Evolutionary conservation across 2,329 filamentous ascomycete species (phyloP).

Genomic region (Pseudogymnoascus sp.): DNA sequence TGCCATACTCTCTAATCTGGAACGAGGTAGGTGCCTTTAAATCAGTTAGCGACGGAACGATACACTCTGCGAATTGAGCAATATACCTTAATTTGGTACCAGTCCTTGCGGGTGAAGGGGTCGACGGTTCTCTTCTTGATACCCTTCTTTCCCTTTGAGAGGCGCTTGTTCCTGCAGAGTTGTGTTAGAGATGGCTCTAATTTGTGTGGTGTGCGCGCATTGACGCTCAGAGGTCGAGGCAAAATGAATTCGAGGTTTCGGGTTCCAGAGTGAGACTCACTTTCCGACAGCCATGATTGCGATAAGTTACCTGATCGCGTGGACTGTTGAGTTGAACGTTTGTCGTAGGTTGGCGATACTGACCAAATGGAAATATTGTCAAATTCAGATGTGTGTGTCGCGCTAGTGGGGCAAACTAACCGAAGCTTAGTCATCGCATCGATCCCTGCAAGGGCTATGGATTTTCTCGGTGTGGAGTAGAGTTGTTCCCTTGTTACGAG

Average conservation of each 20-base stretch:
- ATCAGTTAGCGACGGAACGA: constrained; percentile 22
- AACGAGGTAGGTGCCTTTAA: constrained; percentile 84
- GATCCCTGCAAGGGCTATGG: constrained; percentile 1
- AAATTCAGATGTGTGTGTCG: constrained; percentile 11
- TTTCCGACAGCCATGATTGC: constrained; percentile 79
- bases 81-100: constrained; percentile 90
- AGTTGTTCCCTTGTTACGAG: background rate
- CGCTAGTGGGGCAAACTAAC: constrained; percentile 10
- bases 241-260: constrained; percentile 13
- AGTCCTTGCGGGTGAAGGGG: constrained; percentile 98
- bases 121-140: constrained; percentile 99
- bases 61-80: background rate
- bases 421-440: constrained; percentile 8
- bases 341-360: constrained; percentile 14
- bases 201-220: background rate
- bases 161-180: constrained; percentile 84
- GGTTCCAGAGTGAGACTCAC: constrained; percentile 36
- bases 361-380: constrained; percentile 10
- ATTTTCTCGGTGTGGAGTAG: background rate
- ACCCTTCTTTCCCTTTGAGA: constrained; percentile 99
- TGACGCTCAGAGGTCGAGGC: constrained; percentile 13
- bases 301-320: constrained; percentile 35
- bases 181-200: constrained; percentile 23
- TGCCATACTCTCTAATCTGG: constrained; percentile 78
- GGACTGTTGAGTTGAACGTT: constrained; percentile 18